These are phyloP conservation scores for Phytophthora capsici DNA, from an alignment of 352 stramenopile species.

Conservation along the genomic window DNA sequence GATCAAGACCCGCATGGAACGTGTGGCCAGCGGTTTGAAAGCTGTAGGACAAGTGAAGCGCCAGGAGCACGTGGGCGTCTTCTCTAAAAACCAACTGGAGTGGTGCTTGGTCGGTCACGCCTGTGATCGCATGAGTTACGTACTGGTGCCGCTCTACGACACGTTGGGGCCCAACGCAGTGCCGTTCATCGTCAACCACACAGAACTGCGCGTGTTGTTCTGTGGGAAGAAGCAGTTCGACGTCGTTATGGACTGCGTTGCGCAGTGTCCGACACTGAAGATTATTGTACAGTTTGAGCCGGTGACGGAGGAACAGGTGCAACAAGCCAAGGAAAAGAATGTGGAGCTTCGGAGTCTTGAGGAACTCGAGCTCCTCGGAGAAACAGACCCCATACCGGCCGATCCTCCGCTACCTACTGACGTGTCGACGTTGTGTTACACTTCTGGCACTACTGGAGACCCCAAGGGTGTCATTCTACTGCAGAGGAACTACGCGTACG, in stretches of 20 bases:
- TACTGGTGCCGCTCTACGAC: constrained; percentile 66
- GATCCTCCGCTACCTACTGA: constrained; percentile 59
- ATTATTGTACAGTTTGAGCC: constrained; percentile 49
- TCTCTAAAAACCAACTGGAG: constrained; percentile 59
- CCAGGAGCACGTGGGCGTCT: constrained; percentile 52
- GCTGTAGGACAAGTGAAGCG: constrained; percentile 23
- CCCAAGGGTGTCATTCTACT: constrained; percentile 95
- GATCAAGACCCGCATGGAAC: constrained; percentile 32
- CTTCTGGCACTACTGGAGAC: constrained; percentile 93
- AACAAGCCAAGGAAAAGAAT: constrained; percentile 21
- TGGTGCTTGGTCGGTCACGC: constrained; percentile 50
- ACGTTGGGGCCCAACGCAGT: constrained; percentile 57
- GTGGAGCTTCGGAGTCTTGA: constrained; percentile 41
- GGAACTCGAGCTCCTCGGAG: constrained; percentile 36
- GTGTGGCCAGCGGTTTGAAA: constrained; percentile 32
- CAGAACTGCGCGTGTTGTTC: constrained; percentile 52
- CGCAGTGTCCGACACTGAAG: constrained; percentile 41
- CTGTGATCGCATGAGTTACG: constrained; percentile 53
- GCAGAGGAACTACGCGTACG: constrained; percentile 68
- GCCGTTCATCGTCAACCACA: constrained; percentile 65
- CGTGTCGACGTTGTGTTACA: constrained; percentile 93
- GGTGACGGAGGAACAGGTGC: constrained; percentile 35
- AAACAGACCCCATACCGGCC: constrained; percentile 29
- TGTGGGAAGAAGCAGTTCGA: constrained; percentile 50
- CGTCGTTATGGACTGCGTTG: constrained; percentile 44